Percentiles rank a stretch among this genome's conserved stretches.
These are phyloP conservation scores for Infundibulicybe gibba DNA, from an alignment of 768 basidiomycete genomes.

Conservation along the genomic window DNA sequence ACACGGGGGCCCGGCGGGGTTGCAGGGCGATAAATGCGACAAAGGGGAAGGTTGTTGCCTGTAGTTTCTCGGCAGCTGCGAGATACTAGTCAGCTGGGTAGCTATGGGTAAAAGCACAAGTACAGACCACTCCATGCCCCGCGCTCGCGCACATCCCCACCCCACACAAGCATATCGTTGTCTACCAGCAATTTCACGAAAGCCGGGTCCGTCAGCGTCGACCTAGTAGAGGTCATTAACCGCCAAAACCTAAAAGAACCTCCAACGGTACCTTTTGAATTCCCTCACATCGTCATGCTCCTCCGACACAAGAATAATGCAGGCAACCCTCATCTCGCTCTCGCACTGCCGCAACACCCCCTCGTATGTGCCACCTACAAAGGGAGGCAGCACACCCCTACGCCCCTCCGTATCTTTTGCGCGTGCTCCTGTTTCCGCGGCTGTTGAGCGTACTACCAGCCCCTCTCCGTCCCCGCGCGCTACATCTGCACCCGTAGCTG, in stretches of 20 bases:
- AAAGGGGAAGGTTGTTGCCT: constrained; percentile 90
- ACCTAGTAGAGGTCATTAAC: constrained; percentile 31
- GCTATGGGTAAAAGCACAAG: neutral
- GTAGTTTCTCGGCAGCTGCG: constrained; percentile 62
- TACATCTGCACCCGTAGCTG: constrained; percentile 31
- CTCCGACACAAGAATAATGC: constrained; percentile 79
- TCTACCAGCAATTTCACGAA: constrained; percentile 68
- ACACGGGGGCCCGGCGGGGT: constrained; percentile 48
- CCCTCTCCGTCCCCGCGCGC: constrained; percentile 10
- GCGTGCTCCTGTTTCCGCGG: constrained; percentile 42
- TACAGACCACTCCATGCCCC: constrained; percentile 73
- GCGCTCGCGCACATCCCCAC: constrained; percentile 79
- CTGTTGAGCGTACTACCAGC: constrained; percentile 7
- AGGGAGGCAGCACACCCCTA: constrained; percentile 68
- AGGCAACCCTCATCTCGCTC: constrained; percentile 68
- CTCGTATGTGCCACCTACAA: constrained; percentile 80
- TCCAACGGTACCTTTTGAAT: constrained; percentile 68
- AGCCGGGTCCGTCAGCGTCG: constrained; percentile 70
- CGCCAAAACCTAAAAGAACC: neutral
- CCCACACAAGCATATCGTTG: constrained; percentile 85
- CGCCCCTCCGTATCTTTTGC: constrained; percentile 26
- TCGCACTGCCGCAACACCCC: constrained; percentile 69
- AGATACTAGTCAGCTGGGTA: neutral
- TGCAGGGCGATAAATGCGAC: constrained; percentile 90
- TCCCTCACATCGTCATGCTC: constrained; percentile 88